Evolutionary conservation across 805 yeast genomes (phyloP).

Genomic region (Candida morakotiae): DNA sequence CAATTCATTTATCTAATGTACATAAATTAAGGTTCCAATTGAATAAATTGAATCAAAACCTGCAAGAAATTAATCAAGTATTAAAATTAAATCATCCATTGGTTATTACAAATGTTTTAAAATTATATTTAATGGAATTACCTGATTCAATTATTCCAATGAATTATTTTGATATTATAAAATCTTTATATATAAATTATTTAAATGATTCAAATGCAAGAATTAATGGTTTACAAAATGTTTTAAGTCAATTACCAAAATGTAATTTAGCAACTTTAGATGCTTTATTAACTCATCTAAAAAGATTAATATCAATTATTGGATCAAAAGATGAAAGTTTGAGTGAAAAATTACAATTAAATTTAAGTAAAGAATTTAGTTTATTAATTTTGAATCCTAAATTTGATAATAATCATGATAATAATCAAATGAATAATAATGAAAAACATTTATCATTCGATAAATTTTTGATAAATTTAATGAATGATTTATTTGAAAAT

Average conservation of each 20-base stretch:
- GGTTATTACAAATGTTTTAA: constrained; percentile 62
- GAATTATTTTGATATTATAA: constrained; percentile 61
- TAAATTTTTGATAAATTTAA: constrained; percentile 52
- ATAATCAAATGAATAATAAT: too few relatives aligned
- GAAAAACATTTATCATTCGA: constrained; percentile 45
- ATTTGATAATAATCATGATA: constrained; percentile 15
- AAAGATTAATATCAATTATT: constrained; percentile 50
- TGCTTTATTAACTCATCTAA: constrained; percentile 73
- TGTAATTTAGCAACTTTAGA: constrained; percentile 76
- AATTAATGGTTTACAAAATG: constrained; percentile 60
- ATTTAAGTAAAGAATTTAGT: constrained; percentile 66
- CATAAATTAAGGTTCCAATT: constrained; percentile 59
- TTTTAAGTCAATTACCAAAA: constrained; percentile 62
- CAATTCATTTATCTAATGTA: constrained; percentile 56
- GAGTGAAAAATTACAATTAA: constrained; percentile 35
- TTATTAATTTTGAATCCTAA: constrained; percentile 55
- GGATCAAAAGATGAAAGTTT: constrained; percentile 37
- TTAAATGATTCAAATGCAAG: constrained; percentile 46
- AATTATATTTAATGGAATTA: constrained; percentile 70
- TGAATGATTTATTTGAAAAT: constrained; percentile 53
- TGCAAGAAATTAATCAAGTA: constrained; percentile 25
- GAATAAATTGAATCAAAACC: constrained; percentile 31
- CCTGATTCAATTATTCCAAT: constrained; percentile 73
- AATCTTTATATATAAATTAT: constrained; percentile 53
- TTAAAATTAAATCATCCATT: constrained; percentile 45